These are phyloP conservation scores for Sapria himalayana DNA, from an alignment of 345 rosid genomes.

Conservation along the genomic window DNA sequence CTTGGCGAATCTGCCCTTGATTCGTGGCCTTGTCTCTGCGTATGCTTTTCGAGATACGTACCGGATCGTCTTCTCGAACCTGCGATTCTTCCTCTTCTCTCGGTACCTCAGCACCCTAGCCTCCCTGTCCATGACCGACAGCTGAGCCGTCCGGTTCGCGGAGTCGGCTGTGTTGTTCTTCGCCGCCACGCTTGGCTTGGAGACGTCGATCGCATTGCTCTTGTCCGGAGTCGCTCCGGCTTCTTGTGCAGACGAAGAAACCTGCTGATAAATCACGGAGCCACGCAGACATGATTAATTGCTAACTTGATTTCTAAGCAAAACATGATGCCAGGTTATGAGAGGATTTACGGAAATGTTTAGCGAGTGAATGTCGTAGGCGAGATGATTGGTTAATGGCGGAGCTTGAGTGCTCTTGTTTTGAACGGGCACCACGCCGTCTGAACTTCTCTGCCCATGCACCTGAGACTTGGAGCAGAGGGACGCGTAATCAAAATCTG, in stretches of 20 bases:
- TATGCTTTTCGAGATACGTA: conserved; percentile 87
- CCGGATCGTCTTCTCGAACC: conserved; percentile 90
- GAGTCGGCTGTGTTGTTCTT: conserved; percentile 21
- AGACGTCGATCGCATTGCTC: conserved; percentile 34
- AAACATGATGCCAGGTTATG: too few relatives aligned
- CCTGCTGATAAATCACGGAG: conserved; percentile 15
- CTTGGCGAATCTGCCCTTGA: conserved; percentile 85
- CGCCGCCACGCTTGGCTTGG: conserved; percentile 24
- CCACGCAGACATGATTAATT: too few relatives aligned
- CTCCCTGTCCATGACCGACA: conserved; percentile 66
- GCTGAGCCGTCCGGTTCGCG: conserved; percentile 25
- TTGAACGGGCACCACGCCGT: conserved; percentile 77
- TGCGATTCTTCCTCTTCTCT: conserved; percentile 89
- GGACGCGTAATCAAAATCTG: conserved; percentile 47
- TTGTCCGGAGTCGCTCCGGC: conserved; percentile 92
- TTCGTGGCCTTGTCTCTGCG: conserved; percentile 77
- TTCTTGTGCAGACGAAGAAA: conserved; percentile 73
- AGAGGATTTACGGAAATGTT: conserved; percentile 46
- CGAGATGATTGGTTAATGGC: conserved; percentile 20
- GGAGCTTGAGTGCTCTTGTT: conserved; percentile 16
- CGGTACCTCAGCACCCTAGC: conserved; percentile 92
- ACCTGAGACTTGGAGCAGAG: conserved; percentile 46
- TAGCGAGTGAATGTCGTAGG: conserved; percentile 23
- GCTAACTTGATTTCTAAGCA: too few relatives aligned
- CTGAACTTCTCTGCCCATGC: conserved; percentile 60